Base-by-base conservation (phyloP, 148 eudicot genomes). In the Chenopodium formosanum region DNA sequence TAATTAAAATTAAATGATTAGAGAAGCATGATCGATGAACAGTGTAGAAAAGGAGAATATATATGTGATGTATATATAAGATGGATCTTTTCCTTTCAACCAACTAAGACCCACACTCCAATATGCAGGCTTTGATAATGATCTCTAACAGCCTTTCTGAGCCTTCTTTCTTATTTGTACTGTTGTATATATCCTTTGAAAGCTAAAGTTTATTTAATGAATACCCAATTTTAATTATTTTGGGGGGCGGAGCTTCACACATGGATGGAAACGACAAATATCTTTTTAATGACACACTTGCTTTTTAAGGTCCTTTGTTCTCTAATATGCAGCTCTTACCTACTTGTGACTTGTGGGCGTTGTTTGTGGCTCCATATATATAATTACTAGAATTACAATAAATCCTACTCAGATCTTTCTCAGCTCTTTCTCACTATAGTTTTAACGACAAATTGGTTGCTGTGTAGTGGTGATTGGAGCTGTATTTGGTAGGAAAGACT, bases 61-160 rank as follows among this genome's bases (percentile, higher is more conserved):
- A 11, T 56, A 72, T 73, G 58, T 20, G 56, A 74, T 74, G 25
- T 80, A 29, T 80, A 37, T 34, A 63, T 27, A 48, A 37, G 7
- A 40, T 70, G 75, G 46, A 80, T 40, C 64, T 81, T 80, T 62
- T 44, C 52, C 78, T 67, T 74, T 66, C 83, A 75, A 16, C 74
- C 16, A 32, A 65, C 63, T 29, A 5, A 46, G 78, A 40, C 72
- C 78, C 83, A 74, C 83, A 64, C 71, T 73, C 63, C 67, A 81
- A 40, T 60, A 25, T 81, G 78, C 83, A 81, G 66, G 83, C 83
- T 63, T 46, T 80, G 56, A 80, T 58, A 71, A 40, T 80, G 50
- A 80, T 80, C 48, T 71, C 64, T 70, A 79, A 70, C 82, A 58
- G 76, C 76, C 32, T 79, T 70, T 79, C 73, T 56, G 20, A 20